A percentile compares a stretch with the other conserved stretches of the same genome.
Conservation (phyloP, 768 basidiomycete species). For the Auriculariales sp. region DNA sequence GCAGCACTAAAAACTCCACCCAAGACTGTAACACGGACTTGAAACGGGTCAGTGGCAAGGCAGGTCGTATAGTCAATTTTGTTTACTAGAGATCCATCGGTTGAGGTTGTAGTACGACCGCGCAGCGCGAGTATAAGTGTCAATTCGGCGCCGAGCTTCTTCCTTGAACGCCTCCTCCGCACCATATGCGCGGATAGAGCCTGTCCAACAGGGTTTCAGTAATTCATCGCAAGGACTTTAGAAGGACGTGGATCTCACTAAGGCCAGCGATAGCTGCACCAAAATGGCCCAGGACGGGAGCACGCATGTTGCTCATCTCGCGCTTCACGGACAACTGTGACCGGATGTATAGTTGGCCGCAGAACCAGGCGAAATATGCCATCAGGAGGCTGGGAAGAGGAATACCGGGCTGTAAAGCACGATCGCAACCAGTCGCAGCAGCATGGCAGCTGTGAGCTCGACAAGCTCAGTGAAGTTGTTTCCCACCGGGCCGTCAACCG, state of each 20-base stretch:
- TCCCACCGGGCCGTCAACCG: constrained; percentile 23
- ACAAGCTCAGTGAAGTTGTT: constrained; percentile 16
- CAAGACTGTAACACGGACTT: constrained; percentile 24
- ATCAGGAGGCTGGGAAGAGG: constrained; percentile 29
- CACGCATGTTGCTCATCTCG: constrained; percentile 29
- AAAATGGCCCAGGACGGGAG: constrained; percentile 14
- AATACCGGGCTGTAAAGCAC: constrained; percentile 31
- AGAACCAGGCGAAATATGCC: constrained; percentile 3
- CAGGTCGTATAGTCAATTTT: background rate
- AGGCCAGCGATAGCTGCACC: constrained; percentile 9
- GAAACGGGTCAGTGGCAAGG: constrained; percentile 15
- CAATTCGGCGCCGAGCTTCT: constrained; percentile 18
- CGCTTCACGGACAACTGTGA: constrained; percentile 34
- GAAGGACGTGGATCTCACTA: constrained; percentile 4
- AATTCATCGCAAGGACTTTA: background rate
- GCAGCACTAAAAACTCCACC: constrained; percentile 24
- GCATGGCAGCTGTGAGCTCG: constrained; percentile 20
- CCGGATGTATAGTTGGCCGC: constrained; percentile 25
- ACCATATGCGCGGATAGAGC: constrained; percentile 27
- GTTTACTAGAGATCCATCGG: constrained; percentile 2
- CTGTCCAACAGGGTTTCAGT: constrained; percentile 7
- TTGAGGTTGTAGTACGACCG: constrained; percentile 19
- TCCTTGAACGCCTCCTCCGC: constrained; percentile 18
- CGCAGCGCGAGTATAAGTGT: constrained; percentile 17
- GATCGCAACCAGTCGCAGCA: constrained; percentile 28